Evolutionary conservation across 148 eudicot species (phyloP), one percentile per base, ranked within the genome.

Genomic region (Spergularia marina): DNA sequence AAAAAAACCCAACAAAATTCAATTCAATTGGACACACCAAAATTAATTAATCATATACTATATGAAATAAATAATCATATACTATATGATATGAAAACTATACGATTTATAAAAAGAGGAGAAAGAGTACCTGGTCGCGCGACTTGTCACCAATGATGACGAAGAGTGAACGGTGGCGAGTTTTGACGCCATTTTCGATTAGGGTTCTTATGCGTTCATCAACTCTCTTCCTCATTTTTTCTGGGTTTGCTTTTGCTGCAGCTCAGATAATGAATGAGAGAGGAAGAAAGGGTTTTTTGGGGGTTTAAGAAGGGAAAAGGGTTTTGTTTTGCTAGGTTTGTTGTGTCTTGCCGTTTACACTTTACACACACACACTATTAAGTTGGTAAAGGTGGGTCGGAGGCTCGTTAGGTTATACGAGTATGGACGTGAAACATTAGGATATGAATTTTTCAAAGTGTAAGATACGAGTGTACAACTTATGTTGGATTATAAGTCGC

Each of bases 181-280:
- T 83, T 79, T 89, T 91, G 76, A 91, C 98, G 30, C 98, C 97
- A 74, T 94, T 94, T 55, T 94, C 96, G n/a, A 94, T 94, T 41
- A 94, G 86, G 41, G 92, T 90, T 76, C 96, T 65, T 62, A 94
- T 90, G 12, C 98, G 89, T 62, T 94, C 96, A 76, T 94, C 98
- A 12, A 94, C 97, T 80, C 91, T 94, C 83, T 88, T 94, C 87
- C 89, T 85, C 98, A 90, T 94, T 41, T 44, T 10, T 14, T 44
- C 8, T 15, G 41, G 12, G 11, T 3, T 47, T 17, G 12, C 5
- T 4, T 47, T 15, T 39, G 10, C 12, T 12, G 21, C 2, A 30
- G 21, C 10, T 6, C 2, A 52, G 7, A 61, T 41, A 20, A 20
- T 0, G 41, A 36, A n/a, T 25, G 20, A 49, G 18, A 23, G 66